phyloP scores from a whole-genome alignment of 768 basidiomycete species.

The Clathrus columnatus region DNA sequence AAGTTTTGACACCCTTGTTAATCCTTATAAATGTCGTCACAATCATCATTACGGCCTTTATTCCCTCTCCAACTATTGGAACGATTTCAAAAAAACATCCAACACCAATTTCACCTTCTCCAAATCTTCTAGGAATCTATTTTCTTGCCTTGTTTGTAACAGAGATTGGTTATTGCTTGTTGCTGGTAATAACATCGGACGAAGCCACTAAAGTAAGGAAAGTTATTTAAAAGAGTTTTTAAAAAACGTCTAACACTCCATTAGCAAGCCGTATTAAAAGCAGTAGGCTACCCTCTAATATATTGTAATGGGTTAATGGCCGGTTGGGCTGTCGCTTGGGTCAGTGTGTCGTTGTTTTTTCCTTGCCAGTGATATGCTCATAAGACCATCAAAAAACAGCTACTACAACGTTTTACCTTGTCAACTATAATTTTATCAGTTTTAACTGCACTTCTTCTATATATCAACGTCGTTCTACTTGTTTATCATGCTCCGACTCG shows the following conservation, averaged over 20 bases:
- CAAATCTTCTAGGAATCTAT: slow-evolving; percentile 49
- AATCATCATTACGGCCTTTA: slow-evolving; percentile 55
- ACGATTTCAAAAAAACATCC: slow-evolving; percentile 45
- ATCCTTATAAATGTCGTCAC: slow-evolving; percentile 73
- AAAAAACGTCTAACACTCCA: neutral
- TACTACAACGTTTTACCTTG: slow-evolving; percentile 66
- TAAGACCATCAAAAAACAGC: slow-evolving; percentile 30
- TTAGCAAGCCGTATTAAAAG: slow-evolving; percentile 61
- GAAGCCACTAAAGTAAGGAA: slow-evolving; percentile 67
- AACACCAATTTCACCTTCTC: slow-evolving; percentile 64
- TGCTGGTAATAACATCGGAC: slow-evolving; percentile 63
- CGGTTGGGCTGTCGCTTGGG: slow-evolving; percentile 72
- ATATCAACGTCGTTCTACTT: slow-evolving; percentile 71
- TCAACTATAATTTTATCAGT: slow-evolving; percentile 69
- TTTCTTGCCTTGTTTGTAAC: slow-evolving; percentile 50
- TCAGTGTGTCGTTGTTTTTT: slow-evolving; percentile 22
- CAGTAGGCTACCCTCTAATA: slow-evolving; percentile 71
- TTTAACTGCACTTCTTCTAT: slow-evolving; percentile 60
- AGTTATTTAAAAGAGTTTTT: neutral
- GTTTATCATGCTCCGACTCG: slow-evolving; percentile 58
- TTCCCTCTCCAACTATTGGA: slow-evolving; percentile 60
- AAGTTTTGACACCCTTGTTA: slow-evolving; percentile 81
- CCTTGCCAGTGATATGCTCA: neutral
- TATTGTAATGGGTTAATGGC: slow-evolving; percentile 76
- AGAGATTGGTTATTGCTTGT: slow-evolving; percentile 75